Evolutionary conservation across 148 eudicot species (phyloP).

Genomic region (Rhododendron henanense): DNA sequence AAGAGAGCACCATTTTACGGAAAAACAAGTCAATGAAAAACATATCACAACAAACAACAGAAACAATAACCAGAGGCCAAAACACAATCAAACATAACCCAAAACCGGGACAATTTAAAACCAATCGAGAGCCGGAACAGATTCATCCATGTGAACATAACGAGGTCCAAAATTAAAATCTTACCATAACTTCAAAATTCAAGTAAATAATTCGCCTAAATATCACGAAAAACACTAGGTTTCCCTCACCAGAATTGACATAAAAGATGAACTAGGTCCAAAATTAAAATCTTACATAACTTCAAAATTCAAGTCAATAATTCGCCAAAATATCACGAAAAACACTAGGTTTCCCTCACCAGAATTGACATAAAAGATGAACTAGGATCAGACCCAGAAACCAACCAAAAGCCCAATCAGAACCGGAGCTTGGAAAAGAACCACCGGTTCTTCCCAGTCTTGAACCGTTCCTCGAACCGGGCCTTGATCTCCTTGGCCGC

Average conservation of each 20-base stretch:
- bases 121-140: no score
- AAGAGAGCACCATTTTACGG: no score
- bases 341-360: neutral
- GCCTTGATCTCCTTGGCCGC: constrained; percentile 33
- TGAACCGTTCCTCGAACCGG: constrained; percentile 37
- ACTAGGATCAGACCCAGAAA: no score
- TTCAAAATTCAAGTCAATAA: no score
- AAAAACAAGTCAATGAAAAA: no score
- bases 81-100: neutral
- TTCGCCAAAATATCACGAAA: neutral
- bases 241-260: neutral
- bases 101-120: neutral
- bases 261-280: neutral
- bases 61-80: no score
- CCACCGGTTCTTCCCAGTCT: constrained; percentile 41
- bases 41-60: no score
- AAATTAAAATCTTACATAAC: no score
- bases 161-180: neutral
- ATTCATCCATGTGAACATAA: no score
- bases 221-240: neutral
- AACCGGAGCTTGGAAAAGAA: constrained; percentile 41
- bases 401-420: neutral
- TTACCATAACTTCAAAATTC: no score
- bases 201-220: neutral
- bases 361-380: neutral